These are phyloP conservation scores for Xylariaceae sp. DNA, from an alignment of 2,329 filamentous ascomycete genomes.

Conservation along the genomic window DNA sequence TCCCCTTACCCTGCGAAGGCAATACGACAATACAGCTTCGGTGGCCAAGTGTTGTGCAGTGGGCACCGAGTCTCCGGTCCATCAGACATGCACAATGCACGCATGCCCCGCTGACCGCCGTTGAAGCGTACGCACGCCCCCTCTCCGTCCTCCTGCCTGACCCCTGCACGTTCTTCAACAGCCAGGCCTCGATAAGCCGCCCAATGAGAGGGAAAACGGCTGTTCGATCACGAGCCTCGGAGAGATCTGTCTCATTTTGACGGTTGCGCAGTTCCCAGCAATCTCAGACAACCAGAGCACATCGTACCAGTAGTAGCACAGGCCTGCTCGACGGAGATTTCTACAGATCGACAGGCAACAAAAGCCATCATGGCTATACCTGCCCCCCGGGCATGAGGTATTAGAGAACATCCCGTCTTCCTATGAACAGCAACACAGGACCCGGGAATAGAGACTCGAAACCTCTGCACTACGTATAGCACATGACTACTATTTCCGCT, in stretches of 20 bases:
- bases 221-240: constrained; percentile 9
- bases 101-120: constrained; percentile 18
- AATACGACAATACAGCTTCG: constrained; percentile 14
- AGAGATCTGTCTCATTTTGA: constrained; percentile 26
- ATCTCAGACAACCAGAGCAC: constrained; percentile 15
- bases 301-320: constrained; percentile 12
- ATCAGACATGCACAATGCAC: constrained; percentile 28
- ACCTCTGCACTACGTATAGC: too few relatives aligned
- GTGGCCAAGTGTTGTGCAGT: neutral
- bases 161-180: constrained; percentile 19
- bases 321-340: constrained; percentile 25
- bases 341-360: constrained; percentile 21
- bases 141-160: neutral
- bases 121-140: constrained; percentile 22
- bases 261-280: constrained; percentile 25
- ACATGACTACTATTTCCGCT: too few relatives aligned
- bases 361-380: constrained; percentile 10
- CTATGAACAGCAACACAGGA: too few relatives aligned
- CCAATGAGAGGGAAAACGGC: constrained; percentile 22
- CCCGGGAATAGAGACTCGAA: too few relatives aligned
- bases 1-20: constrained; percentile 26
- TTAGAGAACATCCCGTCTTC: neutral
- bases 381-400: constrained; percentile 7
- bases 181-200: constrained; percentile 18
- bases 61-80: constrained; percentile 22